phyloP scores from a whole-genome alignment of 2,329 filamentous ascomycete species.

The Sphaerostilbella broomeana region DNA sequence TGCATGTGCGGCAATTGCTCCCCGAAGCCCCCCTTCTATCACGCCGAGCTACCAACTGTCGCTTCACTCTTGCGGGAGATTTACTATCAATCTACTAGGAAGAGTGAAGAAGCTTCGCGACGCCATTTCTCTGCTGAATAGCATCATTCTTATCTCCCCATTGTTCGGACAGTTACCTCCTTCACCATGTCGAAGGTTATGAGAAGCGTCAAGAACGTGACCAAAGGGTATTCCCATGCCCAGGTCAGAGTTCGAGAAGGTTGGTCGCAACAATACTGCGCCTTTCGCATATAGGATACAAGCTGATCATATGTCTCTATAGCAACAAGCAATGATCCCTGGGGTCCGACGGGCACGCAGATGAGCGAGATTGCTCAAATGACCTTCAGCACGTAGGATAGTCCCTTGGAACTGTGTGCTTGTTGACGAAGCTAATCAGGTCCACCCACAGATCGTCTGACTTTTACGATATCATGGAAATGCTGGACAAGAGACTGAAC shows the following conservation, averaged over 20 bases:
- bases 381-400: constrained; percentile 88
- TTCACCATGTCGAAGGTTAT: constrained; percentile 88
- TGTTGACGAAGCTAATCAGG: too few species aligned
- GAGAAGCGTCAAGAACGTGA: constrained; percentile 97
- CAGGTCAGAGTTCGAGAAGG: constrained; percentile 99
- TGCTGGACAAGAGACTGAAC: constrained; percentile 96
- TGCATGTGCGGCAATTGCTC: too few species aligned
- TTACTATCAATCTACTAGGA: too few species aligned
- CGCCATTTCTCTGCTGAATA: too few species aligned
- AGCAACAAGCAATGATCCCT: constrained; percentile 98
- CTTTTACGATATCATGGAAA: constrained; percentile 99
- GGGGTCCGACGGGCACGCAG: constrained; percentile 94
- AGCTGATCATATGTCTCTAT: too few species aligned
- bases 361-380: constrained; percentile 98
- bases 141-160: not conserved
- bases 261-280: constrained; percentile 36
- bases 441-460: constrained; percentile 66
- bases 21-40: too few species aligned
- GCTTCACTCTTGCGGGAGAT: too few species aligned
- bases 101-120: too few species aligned
- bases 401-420: too few species aligned
- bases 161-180: constrained; percentile 15
- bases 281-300: too few species aligned
- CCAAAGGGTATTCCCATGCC: constrained; percentile 93
- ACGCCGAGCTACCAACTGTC: too few species aligned